Conservation (phyloP, 805 yeast species). For the Ogataea pilisensis region DNA sequence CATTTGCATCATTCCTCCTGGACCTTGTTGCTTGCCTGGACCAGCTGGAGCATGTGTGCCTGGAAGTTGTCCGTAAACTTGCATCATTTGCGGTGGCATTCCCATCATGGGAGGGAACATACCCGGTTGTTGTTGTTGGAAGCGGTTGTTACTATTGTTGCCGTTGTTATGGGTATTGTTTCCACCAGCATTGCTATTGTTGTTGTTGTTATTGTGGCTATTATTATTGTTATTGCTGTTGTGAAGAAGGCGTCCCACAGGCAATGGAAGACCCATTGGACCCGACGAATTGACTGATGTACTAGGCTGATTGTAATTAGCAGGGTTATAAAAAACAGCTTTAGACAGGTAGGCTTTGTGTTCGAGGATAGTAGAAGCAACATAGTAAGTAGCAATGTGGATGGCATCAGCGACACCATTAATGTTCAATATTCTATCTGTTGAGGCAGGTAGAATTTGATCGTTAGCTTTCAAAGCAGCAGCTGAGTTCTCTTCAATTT, state of each 20-base stretch:
- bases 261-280: slow-evolving; percentile 1
- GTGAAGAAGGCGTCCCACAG: background rate
- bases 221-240: background rate
- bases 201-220: background rate
- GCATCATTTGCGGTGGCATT: slow-evolving; percentile 25
- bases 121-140: slow-evolving; percentile 13
- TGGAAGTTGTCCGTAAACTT: slow-evolving; percentile 16
- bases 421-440: slow-evolving; percentile 68
- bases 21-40: slow-evolving; percentile 3
- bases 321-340: slow-evolving; percentile 56
- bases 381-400: slow-evolving; percentile 75
- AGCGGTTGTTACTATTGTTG: slow-evolving; percentile 3
- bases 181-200: background rate
- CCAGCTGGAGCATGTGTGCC: slow-evolving; percentile 13
- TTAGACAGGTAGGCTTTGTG: slow-evolving; percentile 57
- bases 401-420: slow-evolving; percentile 84
- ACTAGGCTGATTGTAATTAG: slow-evolving; percentile 32
- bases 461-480: slow-evolving; percentile 74
- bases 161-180: slow-evolving; percentile 1
- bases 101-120: slow-evolving; percentile 22
- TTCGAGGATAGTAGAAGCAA: slow-evolving; percentile 63
- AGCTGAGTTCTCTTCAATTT: slow-evolving; percentile 78
- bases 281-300: slow-evolving; percentile 17
- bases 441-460: slow-evolving; percentile 65
- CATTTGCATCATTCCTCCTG: slow-evolving; percentile 3